phyloP scores from a whole-genome alignment of 2,329 filamentous ascomycete species.

The Aspergillus puulaauensis region DNA sequence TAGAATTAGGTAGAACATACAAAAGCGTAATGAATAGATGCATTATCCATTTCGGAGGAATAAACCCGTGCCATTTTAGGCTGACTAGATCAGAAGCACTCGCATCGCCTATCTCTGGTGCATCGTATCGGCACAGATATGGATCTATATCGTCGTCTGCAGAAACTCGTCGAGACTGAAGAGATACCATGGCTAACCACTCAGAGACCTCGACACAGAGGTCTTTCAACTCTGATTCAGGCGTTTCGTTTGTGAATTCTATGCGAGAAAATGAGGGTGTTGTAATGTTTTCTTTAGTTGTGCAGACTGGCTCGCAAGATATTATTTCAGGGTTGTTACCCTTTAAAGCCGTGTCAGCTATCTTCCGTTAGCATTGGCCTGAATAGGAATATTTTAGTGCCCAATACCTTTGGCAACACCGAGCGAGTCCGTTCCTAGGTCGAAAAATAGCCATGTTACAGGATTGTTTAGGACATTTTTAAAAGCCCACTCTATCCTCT shows the following conservation, averaged over 20 bases:
- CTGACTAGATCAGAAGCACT: constrained; percentile 31
- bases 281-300: constrained; percentile 26
- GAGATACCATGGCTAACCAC: constrained; percentile 61
- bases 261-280: constrained; percentile 32
- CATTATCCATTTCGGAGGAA: constrained; percentile 41
- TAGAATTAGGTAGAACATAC: constrained; percentile 30
- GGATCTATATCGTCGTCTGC: constrained; percentile 41
- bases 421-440: constrained; percentile 43
- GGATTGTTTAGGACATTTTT: constrained; percentile 70
- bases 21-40: constrained; percentile 34
- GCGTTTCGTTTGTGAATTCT: constrained; percentile 26
- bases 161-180: constrained; percentile 40
- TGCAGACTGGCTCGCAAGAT: constrained; percentile 25
- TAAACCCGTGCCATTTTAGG: constrained; percentile 45
- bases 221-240: constrained; percentile 58
- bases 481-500: constrained; percentile 73
- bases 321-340: constrained; percentile 39
- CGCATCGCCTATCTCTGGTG: constrained; percentile 31
- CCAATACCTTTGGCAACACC: constrained; percentile 45
- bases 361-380: constrained; percentile 2
- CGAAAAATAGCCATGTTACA: constrained; percentile 75
- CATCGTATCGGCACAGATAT: constrained; percentile 44
- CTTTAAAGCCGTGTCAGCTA: constrained; percentile 35
- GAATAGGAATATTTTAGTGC: not conserved
- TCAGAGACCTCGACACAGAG: constrained; percentile 58